phyloP scores from a whole-genome alignment of 2,329 filamentous ascomycete species.

The Stenocarpella maydis region DNA sequence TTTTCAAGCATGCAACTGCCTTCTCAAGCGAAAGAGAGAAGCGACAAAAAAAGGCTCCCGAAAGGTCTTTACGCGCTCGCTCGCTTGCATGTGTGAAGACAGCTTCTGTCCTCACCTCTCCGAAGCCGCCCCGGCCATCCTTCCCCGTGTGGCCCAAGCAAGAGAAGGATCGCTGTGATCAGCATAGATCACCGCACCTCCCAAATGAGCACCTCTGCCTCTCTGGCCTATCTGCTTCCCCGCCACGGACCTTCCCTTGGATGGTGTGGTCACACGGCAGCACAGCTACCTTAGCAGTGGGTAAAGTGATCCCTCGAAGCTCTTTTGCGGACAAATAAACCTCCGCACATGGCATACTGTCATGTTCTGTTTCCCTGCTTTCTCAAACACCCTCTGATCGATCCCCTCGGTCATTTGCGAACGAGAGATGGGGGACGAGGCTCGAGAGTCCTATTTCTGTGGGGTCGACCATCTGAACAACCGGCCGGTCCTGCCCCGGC shows the following conservation, averaged over 20 bases:
- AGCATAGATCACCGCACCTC: slow-evolving; percentile 1
- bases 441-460: not conserved
- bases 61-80: too few species aligned
- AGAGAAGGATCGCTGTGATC: slow-evolving; percentile 12
- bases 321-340: not conserved
- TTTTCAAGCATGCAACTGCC: not conserved
- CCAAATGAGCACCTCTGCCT: not conserved
- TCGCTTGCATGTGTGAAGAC: too few species aligned
- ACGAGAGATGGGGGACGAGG: not conserved
- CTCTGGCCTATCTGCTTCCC: not conserved
- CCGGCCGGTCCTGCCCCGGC: not conserved
- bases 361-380: not conserved
- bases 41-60: too few species aligned
- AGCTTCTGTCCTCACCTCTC: too few species aligned
- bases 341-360: slow-evolving; percentile 5
- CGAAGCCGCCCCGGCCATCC: too few species aligned
- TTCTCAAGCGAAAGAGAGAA: not conserved
- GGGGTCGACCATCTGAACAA: not conserved
- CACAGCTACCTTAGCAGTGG: too few species aligned
- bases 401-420: not conserved
- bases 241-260: too few species aligned
- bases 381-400: not conserved
- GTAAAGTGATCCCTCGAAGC: too few species aligned
- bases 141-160: slow-evolving; percentile 3
- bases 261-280: slow-evolving; percentile 13